Percentiles rank a stretch among this genome's conserved stretches.
Evolutionary conservation across 1,284 basidiomycete genomes (phyloP).

Genomic region (Vanrija sp.): DNA sequence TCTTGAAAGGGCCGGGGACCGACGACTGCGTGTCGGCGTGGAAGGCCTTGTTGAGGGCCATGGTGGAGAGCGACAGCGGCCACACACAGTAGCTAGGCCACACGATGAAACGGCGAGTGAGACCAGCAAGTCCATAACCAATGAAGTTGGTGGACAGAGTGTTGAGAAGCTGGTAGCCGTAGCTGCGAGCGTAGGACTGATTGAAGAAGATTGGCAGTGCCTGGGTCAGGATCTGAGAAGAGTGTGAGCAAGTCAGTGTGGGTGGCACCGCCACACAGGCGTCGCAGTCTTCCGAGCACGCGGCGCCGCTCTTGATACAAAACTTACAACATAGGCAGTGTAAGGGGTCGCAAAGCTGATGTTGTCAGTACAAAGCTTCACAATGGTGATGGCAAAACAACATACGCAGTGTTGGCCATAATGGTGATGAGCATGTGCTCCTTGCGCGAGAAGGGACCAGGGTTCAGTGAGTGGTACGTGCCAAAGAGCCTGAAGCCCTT

Average conservation of each 20-base stretch:
- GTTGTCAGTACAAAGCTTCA: no score
- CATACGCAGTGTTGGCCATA: constrained; percentile 44
- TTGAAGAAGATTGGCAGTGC: constrained; percentile 37
- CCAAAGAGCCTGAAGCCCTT: constrained; percentile 14
- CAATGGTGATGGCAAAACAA: constrained; percentile 15
- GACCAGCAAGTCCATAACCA: constrained; percentile 54
- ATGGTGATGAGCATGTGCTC: constrained; percentile 46
- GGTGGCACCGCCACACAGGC: background rate
- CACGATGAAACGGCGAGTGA: constrained; percentile 53
- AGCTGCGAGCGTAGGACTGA: constrained; percentile 39
- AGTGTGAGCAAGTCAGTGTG: no score
- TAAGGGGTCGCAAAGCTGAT: constrained; percentile 29
- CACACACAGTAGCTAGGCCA: constrained; percentile 52
- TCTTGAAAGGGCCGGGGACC: constrained; percentile 43
- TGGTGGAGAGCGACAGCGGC: constrained; percentile 51
- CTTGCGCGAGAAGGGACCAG: constrained; percentile 54
- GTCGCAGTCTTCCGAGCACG: constrained; percentile 1
- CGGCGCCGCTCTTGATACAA: no score
- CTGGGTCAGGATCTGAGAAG: constrained; percentile 31
- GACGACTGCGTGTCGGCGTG: constrained; percentile 42
- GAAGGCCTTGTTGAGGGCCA: constrained; percentile 51
- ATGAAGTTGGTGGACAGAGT: constrained; percentile 52
- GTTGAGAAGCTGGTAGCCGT: constrained; percentile 48
- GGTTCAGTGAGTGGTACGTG: constrained; percentile 24
- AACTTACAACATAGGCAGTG: constrained; percentile 41